Base-by-base conservation (phyloP, 768 basidiomycete genomes). In the Mycena kentingensis region DNA sequence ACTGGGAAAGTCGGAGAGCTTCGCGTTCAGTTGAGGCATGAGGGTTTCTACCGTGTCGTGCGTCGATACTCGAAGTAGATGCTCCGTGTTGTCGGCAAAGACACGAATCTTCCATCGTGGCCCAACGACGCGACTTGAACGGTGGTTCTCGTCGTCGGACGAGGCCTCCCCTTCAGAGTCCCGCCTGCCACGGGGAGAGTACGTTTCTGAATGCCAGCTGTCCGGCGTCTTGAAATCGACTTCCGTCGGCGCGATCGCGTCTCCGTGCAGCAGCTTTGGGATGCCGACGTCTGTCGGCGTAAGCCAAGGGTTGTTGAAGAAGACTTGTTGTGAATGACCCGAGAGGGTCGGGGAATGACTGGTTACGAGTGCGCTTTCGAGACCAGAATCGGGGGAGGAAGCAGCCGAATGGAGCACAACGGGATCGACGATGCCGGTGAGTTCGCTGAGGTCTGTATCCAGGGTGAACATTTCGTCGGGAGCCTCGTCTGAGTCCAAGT, bases 341-440 rank as follows among this genome's bases (percentile, higher is more conserved):
- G 72, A 68, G 24, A 67, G 34, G 60, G 70, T 64, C 54, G 65
- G 41, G 65, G 66, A 59, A 62, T 67, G 51, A 61, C 63, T 61
- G 16, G 65, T 62, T 11, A 77, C n/a, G n/a, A n/a, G n/a, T n/a
- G n/a, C n/a, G n/a, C n/a, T n/a, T n/a, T n/a, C 76, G 58, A 77
- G 57, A 49, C 74, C 70, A 62, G 78, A 75, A 37, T 73, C 70
- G 6, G 75, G 74, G 2, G 78, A 71, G 53, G 67, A 70, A 44
- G 70, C 64, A 28, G 70, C 71, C 18, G 62, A 51, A 52, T 60
- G 54, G 54, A 60, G 60, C 59, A 54, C 50, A 26, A 61, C 69
- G 1, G 74, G 70, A 65, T 93, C 75, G 54, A 96, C 73, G 62
- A 97, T 92, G 4, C 88, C 93, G 31, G 88, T 85, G 80, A 96